phyloP scores from a whole-genome alignment of 2,329 filamentous ascomycete genomes.

The Xylariales sp. region DNA sequence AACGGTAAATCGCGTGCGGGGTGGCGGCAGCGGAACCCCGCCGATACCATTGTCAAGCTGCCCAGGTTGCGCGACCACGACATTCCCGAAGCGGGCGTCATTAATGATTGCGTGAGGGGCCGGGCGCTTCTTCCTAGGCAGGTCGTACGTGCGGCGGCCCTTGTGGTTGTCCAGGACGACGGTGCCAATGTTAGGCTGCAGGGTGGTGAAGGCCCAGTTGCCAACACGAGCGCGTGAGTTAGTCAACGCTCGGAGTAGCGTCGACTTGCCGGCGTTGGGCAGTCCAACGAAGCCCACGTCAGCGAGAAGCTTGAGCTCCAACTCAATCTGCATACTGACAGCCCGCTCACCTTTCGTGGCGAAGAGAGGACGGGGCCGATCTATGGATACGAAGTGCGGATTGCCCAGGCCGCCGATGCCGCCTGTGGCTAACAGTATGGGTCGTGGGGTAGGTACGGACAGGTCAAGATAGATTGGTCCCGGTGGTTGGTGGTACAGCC shows the following conservation, averaged over 20 bases:
- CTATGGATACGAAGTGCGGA: conserved; percentile 80
- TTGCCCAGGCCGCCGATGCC: conserved; percentile 90
- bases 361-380: conserved; percentile 74
- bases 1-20: conserved; percentile 80
- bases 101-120: conserved; percentile 35
- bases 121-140: conserved; percentile 18
- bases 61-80: conserved; percentile 19
- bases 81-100: conserved; percentile 21
- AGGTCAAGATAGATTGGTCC: conserved; percentile 71
- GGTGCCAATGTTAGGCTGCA: conserved; percentile 93
- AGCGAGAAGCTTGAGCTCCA: conserved; percentile 92
- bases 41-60: no score
- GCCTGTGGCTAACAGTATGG: conserved; percentile 81
- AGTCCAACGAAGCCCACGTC: conserved; percentile 93
- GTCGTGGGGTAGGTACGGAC: conserved; percentile 71
- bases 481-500: conserved; percentile 62
- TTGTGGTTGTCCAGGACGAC: conserved; percentile 86
- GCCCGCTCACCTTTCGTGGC: conserved; percentile 82
- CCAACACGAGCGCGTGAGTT: conserved; percentile 87
- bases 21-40: conserved; percentile 44
- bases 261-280: conserved; percentile 95
- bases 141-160: conserved; percentile 58
- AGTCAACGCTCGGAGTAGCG: conserved; percentile 79
- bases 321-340: conserved; percentile 72
- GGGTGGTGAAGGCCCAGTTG: conserved; percentile 94